Evolutionary conservation across 768 basidiomycete genomes (phyloP), one percentile per base, ranked within the genome.

Genomic region (Boletus tylopilopsis): DNA sequence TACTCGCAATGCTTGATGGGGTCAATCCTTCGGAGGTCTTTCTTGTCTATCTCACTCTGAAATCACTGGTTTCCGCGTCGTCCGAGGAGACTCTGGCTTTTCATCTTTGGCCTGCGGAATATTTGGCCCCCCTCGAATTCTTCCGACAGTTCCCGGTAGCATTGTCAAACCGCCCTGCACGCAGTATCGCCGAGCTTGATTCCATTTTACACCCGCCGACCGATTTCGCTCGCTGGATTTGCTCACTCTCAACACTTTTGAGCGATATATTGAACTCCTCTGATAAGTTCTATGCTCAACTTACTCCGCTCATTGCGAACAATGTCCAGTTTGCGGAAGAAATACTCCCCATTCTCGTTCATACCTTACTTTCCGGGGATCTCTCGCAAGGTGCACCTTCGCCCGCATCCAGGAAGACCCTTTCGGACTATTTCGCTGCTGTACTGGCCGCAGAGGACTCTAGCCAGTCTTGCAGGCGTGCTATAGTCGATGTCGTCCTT

Each of bases 281-380:
- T 19, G 81, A 82, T 57, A 55, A 70, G 0, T 88, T 93, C 65
- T 96, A 84, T 59, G 79, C 77, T 8, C 85, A 87, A 42, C 71
- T 96, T 1, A 67, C 70, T 1, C 68, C 78, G 1, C 77, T 94
- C 22, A 64, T 94, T 19, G 63, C 71, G 35, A 68, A 71, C 2
- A 79, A 85, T 49, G 54, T 73, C 5, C 56, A 61, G 5, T 85
- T 94, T 50, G 83, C 90, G 0, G 77, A 82, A 50, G 71, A 82
- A 46, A 66, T 87, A 15, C 71, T 95, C 6, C 91, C 94, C 0
- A 68, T 88, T 24, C 73, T 96, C 27, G 81, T 94, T 15, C 85
- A 92, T 57, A 76, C 77, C 1, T 53, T 87, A 4, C 75, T 98
- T 10, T 72, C 69, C 44, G 50, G 40, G 24, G 64, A 67, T 32